Evolutionary conservation across 345 rosid genomes (phyloP).

Genomic region (Aegle marmelos): DNA sequence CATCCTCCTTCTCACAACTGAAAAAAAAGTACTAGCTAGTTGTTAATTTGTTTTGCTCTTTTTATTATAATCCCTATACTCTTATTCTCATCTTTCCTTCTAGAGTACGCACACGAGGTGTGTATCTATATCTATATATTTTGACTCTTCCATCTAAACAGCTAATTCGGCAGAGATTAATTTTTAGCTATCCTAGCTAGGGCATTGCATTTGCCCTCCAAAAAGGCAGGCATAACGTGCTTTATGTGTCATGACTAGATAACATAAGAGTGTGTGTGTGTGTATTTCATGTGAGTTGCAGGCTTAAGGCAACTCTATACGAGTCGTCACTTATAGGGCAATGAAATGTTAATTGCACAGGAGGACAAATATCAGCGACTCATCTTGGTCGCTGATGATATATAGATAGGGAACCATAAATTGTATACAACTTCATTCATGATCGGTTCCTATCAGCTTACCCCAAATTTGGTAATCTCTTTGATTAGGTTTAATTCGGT

Average conservation of each 20-base stretch:
- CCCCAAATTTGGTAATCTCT: neutral
- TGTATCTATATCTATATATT: neutral
- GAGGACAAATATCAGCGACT: neutral
- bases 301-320: neutral
- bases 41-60: slow-evolving; percentile 8
- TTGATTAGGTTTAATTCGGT: neutral
- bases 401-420: too few species aligned
- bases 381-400: neutral
- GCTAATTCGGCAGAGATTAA: neutral
- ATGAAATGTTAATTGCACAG: neutral
- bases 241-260: neutral
- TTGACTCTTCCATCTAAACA: neutral
- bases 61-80: neutral
- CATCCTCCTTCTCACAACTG: slow-evolving; percentile 85
- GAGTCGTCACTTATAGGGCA: neutral
- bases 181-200: neutral
- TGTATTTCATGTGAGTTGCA: neutral
- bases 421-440: too few species aligned
- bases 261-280: neutral
- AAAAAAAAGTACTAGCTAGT: neutral
- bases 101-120: slow-evolving; percentile 2
- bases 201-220: neutral
- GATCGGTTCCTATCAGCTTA: neutral
- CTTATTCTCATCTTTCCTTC: slow-evolving; percentile 1
- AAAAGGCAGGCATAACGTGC: neutral